These are phyloP conservation scores for Crassisporium funariophilum DNA, from an alignment of 768 basidiomycete species.

Conservation along the genomic window DNA sequence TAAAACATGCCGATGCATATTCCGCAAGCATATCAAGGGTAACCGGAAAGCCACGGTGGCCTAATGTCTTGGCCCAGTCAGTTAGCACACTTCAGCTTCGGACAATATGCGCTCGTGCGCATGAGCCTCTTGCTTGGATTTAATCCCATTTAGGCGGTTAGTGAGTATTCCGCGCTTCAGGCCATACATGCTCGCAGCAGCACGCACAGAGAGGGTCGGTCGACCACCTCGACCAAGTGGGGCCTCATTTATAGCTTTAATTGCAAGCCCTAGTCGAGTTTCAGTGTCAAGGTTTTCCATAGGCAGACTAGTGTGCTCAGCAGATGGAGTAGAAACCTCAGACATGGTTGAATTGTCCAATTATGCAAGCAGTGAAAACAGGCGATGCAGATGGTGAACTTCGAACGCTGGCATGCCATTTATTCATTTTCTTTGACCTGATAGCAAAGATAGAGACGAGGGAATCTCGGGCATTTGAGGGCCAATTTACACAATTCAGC, in stretches of 20 bases:
- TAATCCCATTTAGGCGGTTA: background rate
- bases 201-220: background rate
- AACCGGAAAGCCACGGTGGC: conserved; percentile 21
- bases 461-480: background rate
- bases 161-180: background rate
- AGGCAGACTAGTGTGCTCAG: too few relatives aligned
- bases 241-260: background rate
- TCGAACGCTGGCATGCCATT: background rate
- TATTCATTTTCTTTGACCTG: background rate
- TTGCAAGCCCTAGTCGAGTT: background rate
- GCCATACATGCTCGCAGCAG: background rate
- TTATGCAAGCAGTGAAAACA: background rate
- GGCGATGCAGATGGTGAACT: background rate
- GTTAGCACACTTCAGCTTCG: conserved; percentile 12
- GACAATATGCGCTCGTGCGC: background rate
- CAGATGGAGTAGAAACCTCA: too few relatives aligned
- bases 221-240: background rate
- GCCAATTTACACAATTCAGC: background rate
- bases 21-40: conserved; percentile 12
- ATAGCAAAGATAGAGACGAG: background rate
- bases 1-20: conserved; percentile 11
- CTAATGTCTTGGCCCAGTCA: conserved; percentile 25
- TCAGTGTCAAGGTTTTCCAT: too few relatives aligned
- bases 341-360: background rate
- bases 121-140: background rate